Evolutionary conservation across 2,329 filamentous ascomycete species (phyloP), one percentile per base, ranked within the genome.

Genomic region (Microthyrium microscopicum): DNA sequence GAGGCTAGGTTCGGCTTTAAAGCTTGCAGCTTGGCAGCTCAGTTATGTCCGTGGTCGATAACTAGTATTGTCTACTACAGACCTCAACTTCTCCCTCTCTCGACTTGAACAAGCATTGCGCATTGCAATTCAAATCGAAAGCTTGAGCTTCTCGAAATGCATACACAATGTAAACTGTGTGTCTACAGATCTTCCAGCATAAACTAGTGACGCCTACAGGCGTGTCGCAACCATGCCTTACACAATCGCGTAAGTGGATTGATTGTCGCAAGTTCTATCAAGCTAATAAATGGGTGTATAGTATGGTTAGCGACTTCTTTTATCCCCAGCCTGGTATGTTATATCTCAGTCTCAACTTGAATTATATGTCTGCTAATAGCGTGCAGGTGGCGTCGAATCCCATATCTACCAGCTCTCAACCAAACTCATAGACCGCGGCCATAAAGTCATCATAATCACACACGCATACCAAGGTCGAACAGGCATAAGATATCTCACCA

Each of bases 301-400:
- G 70, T 39, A 98, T 98, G 89, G 81, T 94, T 55, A 85, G 87
- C 69, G 89, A 98, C 65, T 94, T 92, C 68, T 98, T 98, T 74
- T 98, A 91, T 53, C 89, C 89, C 11, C 87, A 95, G 50, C 87
- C 89, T 33, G 85, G 64, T 65, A 52, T 34, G 55, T 35, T 26
- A 35, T 26, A n/a, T 22, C 17, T 19, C 22, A 17, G 22, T 29
- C 25, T 33, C 9, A n/a, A 37, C 31, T 26, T 8, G 5, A 21
- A 28, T 26, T 21, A 17, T 13, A 11, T 8, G 29, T 42, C 47
- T 52, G 33, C 48, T 45, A 16, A 27, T 29, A 17, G 2, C 12
- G 5, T 25, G 3, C 24, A 68, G 69, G 89, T 51, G 89, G 89
- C 46, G 74, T 98, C 43, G 89, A 98, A 61, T 92, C 83, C 56